Evolutionary conservation across 2,329 filamentous ascomycete genomes (phyloP), one percentile per base, ranked within the genome.

Genomic region (Exophiala lecanii-corni): DNA sequence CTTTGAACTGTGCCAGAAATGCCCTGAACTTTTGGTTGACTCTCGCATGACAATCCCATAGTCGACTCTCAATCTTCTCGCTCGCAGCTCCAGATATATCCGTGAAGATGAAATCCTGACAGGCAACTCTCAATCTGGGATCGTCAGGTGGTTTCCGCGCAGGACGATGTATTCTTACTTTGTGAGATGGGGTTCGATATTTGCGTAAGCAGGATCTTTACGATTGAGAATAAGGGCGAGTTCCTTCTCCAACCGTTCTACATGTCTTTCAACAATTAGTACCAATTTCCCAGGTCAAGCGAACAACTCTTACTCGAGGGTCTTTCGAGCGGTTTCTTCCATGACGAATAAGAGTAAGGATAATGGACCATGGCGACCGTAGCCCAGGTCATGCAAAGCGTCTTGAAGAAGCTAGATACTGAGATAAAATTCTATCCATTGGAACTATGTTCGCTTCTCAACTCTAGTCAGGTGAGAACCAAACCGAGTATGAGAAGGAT

Each of bases 1-100:
- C 67, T 39, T 67, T 68, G 63, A 67, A 76, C 62, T 73, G 66
- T 31, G 42, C 71, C 50, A 91, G 70, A 42, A 79, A 72, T 59
- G 81, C 82, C 58, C 86, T 79, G 67, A 91, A 95, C 59, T 82
- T 80, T 55, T 73, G 75, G 61, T 92, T 94, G 62, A 94, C 81
- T 55, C 78, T 76, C 49, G 78, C 75, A 65, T 97, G 91, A 40
- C 79, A 76, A 48, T 79, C 73, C 91, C 91, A 97, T 35, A 97
- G 75, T 48, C 73, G 75, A 45, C 71, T 65, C 62, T 95, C 88
- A 39, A 84, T 75, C 43, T 79, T 74, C 50, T 80, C 74, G 50
- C 71, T 69, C 48, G 71, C 73, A 38, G 82, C 81, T 66, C 76
- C 28, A 15, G 35, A 12, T 19, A 53, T 46, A 28, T 47, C 41